A percentile compares a stretch with the other conserved stretches of the same genome.
phyloP scores from a whole-genome alignment of 306 rosid species.

The Malus fusca region DNA sequence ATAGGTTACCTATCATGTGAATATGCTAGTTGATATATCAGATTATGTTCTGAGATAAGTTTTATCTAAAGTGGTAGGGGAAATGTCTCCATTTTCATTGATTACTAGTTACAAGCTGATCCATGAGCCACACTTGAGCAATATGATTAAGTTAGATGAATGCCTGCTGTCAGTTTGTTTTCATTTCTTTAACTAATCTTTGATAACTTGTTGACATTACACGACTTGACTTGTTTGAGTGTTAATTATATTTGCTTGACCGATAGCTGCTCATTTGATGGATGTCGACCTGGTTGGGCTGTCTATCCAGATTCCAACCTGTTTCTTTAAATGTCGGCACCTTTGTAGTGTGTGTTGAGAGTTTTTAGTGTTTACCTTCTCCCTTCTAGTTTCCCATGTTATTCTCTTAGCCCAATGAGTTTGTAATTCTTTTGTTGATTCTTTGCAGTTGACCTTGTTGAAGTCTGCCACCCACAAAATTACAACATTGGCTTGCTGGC shows the following conservation, averaged over 20 bases:
- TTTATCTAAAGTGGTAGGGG: not conserved
- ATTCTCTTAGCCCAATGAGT: not conserved
- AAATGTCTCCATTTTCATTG: not conserved
- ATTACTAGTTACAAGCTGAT: not conserved
- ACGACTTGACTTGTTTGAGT: not conserved
- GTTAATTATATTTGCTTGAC: not conserved
- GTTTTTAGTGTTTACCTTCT: not conserved
- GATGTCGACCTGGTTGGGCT: not conserved
- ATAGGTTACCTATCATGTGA: not conserved
- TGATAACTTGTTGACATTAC: not conserved
- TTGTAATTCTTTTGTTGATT: slow-evolving; percentile 9
- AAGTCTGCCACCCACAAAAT: slow-evolving; percentile 85
- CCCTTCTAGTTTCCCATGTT: not conserved
- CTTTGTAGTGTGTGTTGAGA: not conserved
- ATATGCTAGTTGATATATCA: not conserved
- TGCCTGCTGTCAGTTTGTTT: not conserved
- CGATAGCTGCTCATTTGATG: not conserved
- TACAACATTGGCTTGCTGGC: slow-evolving; percentile 69
- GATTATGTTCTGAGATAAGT: not conserved
- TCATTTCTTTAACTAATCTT: not conserved
- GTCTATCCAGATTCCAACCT: not conserved
- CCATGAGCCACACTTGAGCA: not conserved
- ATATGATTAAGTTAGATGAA: not conserved
- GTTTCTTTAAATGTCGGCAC: not conserved
- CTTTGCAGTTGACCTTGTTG: slow-evolving; percentile 73